Evolutionary conservation across 805 yeast species (phyloP), one percentile per base, ranked within the genome.

Genomic region (Candida ovalis): DNA sequence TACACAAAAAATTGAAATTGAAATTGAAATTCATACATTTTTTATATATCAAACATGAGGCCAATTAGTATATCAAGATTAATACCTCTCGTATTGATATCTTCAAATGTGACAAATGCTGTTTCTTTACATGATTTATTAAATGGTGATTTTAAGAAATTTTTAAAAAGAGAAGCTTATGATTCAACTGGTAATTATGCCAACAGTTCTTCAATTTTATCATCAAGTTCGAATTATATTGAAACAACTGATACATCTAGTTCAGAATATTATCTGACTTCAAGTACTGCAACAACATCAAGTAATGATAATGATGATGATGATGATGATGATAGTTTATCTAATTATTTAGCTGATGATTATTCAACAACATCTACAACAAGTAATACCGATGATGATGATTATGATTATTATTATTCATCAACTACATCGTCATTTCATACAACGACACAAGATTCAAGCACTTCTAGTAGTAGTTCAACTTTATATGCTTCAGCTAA

Each of bases 81-180:
- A 13, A 17, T 40, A 40, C 27, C 43, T n/a, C 21, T 40, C n/a
- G 35, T 40, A 28, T 27, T 40, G 35, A 8, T 40, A 17, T 40
- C 12, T 3, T 24, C 30, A 6, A 39, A 4, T 27, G 2, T 40
- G 8, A 9, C 42, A 15, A 28, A 45, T 15, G 54, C 54, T 15
- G 6, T 47, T 10, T 47, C 30, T 33, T 18, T 50, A 21, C 49
- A 48, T 4, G 33, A 50, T 22, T 18, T 52, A 12, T 49, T 52
- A 42, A 40, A 47, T 21, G 18, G 17, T 18, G 56, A 55, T 17
- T 23, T 45, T 10, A 36, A 32, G 7, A 42, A 42, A 19, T 42
- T 52, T 2, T 35, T 45, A 39, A 55, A 52, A 23, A 40, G 56
- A 47, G 12, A 13, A 6, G 52, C 17, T 17, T 43, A 19, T 15